These are phyloP conservation scores for Pilasporangium apinafurcum DNA, from an alignment of 352 stramenopile species.

Conservation along the genomic window DNA sequence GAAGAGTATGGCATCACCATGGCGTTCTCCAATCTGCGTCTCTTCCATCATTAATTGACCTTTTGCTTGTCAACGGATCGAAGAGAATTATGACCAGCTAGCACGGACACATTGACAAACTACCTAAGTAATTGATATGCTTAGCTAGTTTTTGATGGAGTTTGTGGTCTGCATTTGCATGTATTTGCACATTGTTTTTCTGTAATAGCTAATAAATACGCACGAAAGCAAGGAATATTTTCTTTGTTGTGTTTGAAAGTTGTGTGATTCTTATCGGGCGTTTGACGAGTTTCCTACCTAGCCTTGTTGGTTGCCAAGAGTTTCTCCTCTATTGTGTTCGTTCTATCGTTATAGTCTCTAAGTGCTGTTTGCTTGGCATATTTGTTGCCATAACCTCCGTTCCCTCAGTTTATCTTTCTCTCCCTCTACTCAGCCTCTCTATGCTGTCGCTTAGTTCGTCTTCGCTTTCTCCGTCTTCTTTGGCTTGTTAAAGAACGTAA, in stretches of 20 bases:
- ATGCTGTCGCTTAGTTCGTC: constrained; percentile 7
- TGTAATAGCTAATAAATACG: no score
- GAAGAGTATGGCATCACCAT: constrained; percentile 99
- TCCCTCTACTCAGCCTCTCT: no score
- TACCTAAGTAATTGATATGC: no score
- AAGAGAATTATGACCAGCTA: no score
- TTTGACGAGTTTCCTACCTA: no score
- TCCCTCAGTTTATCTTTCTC: background rate
- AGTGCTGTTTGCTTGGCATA: background rate
- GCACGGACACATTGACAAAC: no score
- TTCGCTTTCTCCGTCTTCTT: constrained; percentile 11
- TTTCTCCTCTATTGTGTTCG: constrained; percentile 1
- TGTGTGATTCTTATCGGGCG: no score
- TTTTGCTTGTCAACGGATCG: no score
- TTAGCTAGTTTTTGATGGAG: no score
- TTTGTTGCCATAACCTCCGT: background rate
- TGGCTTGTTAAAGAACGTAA: constrained; percentile 63
- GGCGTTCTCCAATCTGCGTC: constrained; percentile 96
- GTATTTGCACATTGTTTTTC: background rate
- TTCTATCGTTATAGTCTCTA: constrained; percentile 1
- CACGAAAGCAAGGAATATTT: no score
- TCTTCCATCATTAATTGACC: constrained; percentile 98
- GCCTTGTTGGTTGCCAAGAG: no score
- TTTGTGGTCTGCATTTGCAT: background rate
- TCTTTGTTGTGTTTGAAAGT: no score